A percentile compares a stretch with the other conserved stretches of the same genome.
These are phyloP conservation scores for Cutaneotrichosporon sp. DNA, from an alignment of 1,284 basidiomycete genomes.

Conservation along the genomic window DNA sequence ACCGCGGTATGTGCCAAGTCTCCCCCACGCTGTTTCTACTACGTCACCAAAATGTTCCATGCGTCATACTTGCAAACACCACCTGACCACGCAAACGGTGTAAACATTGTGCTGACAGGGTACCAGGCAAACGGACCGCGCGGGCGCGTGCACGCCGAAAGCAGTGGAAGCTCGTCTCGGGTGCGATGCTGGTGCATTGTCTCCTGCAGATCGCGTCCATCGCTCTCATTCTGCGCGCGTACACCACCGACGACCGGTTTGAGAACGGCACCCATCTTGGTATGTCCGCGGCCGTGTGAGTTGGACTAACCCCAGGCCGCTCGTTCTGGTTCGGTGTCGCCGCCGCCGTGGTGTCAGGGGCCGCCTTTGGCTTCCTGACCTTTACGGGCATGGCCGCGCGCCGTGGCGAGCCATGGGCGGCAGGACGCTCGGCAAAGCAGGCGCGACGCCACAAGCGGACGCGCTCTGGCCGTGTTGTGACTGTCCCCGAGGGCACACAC, in stretches of 20 bases:
- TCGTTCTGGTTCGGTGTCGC: conserved; percentile 42
- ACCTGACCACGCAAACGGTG: neutral
- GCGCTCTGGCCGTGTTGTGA: conserved; percentile 40
- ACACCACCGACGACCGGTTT: conserved; percentile 43
- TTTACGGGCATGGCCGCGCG: conserved; percentile 47
- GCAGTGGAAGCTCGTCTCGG: conserved; percentile 48
- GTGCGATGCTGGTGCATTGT: conserved; percentile 44
- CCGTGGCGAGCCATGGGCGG: conserved; percentile 46
- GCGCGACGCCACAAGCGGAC: conserved; percentile 43
- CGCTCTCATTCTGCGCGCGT: conserved; percentile 42
- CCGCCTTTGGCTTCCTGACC: conserved; percentile 37
- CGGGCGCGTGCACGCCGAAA: conserved; percentile 42
- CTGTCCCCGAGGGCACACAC: conserved; percentile 37
- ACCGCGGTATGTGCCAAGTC: conserved; percentile 29
- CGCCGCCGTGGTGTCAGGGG: conserved; percentile 36
- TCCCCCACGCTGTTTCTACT: no score
- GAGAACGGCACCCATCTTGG: conserved; percentile 36
- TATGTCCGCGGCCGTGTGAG: conserved; percentile 10
- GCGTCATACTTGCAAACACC: neutral
- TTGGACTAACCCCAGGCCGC: conserved; percentile 25
- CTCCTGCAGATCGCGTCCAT: conserved; percentile 39
- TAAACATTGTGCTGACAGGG: neutral
- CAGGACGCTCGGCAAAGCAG: conserved; percentile 39
- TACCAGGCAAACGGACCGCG: conserved; percentile 36
- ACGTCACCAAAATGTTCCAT: neutral